phyloP scores from a whole-genome alignment of 306 rosid genomes.

The Malus fusca region DNA sequence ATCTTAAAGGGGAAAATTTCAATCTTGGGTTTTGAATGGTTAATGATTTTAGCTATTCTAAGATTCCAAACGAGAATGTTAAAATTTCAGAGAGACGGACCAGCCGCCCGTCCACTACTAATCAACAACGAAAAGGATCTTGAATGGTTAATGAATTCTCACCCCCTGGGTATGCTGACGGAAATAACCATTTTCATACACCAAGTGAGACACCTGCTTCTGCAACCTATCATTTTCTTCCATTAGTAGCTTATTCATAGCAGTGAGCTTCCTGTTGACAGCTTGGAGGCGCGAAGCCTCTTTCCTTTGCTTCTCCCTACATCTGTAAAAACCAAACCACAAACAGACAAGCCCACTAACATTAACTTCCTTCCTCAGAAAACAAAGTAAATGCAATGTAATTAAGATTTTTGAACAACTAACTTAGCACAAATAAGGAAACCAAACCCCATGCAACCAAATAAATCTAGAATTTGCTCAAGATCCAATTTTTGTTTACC shows the following conservation, averaged over 20 bases:
- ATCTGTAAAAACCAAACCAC: conserved; percentile 40
- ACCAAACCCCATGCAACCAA: neutral
- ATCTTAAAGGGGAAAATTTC: neutral
- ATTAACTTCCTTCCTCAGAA: neutral
- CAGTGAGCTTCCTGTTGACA: conserved; percentile 87
- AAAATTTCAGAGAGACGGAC: neutral
- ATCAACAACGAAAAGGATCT: neutral
- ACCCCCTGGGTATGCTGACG: conserved; percentile 88
- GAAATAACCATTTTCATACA: conserved; percentile 90
- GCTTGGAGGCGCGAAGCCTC: conserved; percentile 84
- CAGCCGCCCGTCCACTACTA: neutral
- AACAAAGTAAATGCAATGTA: neutral
- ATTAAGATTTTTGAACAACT: neutral
- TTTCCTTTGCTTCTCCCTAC: conserved; percentile 96
- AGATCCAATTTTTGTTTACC: conserved; percentile 36
- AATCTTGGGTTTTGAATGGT: neutral
- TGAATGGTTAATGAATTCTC: conserved; percentile 3
- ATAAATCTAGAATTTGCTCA: neutral
- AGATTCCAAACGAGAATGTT: neutral
- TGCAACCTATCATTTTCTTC: conserved; percentile 99
- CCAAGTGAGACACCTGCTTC: conserved; percentile 94
- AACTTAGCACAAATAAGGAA: neutral
- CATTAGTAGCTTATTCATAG: conserved; percentile 96
- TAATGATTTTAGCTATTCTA: neutral
- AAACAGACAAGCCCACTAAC: conserved; percentile 10